These are phyloP conservation scores for Neofusicoccum parvum DNA, from an alignment of 2,329 filamentous ascomycete species.

Conservation along the genomic window DNA sequence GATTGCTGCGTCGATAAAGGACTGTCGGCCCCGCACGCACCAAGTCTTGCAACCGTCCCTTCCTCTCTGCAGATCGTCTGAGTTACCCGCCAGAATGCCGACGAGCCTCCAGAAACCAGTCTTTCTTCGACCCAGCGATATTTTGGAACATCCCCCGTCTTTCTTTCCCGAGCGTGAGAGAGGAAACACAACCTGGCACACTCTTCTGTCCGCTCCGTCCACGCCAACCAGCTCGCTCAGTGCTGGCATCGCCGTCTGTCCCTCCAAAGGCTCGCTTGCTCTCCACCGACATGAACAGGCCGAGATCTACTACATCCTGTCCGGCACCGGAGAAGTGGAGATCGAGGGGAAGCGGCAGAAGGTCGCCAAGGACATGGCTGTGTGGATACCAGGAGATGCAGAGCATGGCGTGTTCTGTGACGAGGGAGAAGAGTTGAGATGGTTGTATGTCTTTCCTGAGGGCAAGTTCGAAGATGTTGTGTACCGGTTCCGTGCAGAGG, in stretches of 20 bases:
- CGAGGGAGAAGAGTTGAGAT: slow-evolving; percentile 33
- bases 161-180: slow-evolving; percentile 22
- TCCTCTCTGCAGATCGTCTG: too few species aligned
- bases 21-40: too few species aligned
- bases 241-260: slow-evolving; percentile 42
- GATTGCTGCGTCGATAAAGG: too few species aligned
- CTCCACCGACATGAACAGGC: slow-evolving; percentile 46
- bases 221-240: slow-evolving; percentile 41
- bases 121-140: neutral
- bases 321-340: slow-evolving; percentile 40
- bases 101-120: neutral
- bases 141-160: neutral
- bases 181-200: slow-evolving; percentile 43
- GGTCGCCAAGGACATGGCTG: slow-evolving; percentile 38
- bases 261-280: slow-evolving; percentile 38
- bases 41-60: too few species aligned
- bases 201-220: slow-evolving; percentile 39
- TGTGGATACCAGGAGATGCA: slow-evolving; percentile 48
- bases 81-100: too few species aligned
- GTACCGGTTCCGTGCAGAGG: slow-evolving; percentile 37
- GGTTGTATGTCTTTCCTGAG: slow-evolving; percentile 47
- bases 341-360: slow-evolving; percentile 40
- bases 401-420: slow-evolving; percentile 43
- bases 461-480: slow-evolving; percentile 42
- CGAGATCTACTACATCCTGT: slow-evolving; percentile 47